Evolutionary conservation across 2,329 filamentous ascomycete genomes (phyloP).

Genomic region (Fusarium solani-melongenae): DNA sequence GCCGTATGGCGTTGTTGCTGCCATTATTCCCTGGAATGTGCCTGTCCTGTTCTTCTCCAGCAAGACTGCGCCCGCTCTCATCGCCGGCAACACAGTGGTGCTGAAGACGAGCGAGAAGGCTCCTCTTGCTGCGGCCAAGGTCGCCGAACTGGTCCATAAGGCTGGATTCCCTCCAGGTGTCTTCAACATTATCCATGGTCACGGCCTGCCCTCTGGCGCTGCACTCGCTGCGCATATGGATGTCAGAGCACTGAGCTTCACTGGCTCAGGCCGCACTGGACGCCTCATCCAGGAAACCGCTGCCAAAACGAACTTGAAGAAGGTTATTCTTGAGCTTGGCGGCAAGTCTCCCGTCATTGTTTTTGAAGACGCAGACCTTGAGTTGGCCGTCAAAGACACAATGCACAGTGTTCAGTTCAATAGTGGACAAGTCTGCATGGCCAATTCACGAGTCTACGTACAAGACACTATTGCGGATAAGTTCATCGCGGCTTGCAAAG

Average conservation of each 20-base stretch:
- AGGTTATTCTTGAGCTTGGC: slow-evolving; percentile 74
- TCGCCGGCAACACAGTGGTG: slow-evolving; percentile 34
- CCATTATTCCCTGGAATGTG: slow-evolving; percentile 70
- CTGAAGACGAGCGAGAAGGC: slow-evolving; percentile 37
- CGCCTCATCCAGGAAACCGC: slow-evolving; percentile 79
- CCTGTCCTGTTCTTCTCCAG: slow-evolving; percentile 57
- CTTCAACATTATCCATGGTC: slow-evolving; percentile 78
- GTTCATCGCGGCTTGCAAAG: slow-evolving; percentile 19
- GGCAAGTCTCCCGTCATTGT: slow-evolving; percentile 74
- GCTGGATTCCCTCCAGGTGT: slow-evolving; percentile 82
- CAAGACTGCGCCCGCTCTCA: slow-evolving; percentile 48
- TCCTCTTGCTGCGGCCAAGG: slow-evolving; percentile 27
- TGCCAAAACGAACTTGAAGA: slow-evolving; percentile 71
- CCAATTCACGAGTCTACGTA: slow-evolving; percentile 68
- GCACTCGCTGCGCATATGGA: slow-evolving; percentile 74
- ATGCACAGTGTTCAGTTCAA: slow-evolving; percentile 60
- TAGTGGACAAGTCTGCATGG: slow-evolving; percentile 70
- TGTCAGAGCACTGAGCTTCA: slow-evolving; percentile 81
- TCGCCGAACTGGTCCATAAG: slow-evolving; percentile 70
- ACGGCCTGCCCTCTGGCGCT: slow-evolving; percentile 73
- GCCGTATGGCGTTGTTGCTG: slow-evolving; percentile 63
- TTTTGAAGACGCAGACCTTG: slow-evolving; percentile 63
- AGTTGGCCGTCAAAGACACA: slow-evolving; percentile 58
- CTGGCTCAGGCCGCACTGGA: slow-evolving; percentile 77
- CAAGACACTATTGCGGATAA: slow-evolving; percentile 58